Conservation (phyloP, 345 rosid genomes). For the Eucalyptus polyanthemos region DNA sequence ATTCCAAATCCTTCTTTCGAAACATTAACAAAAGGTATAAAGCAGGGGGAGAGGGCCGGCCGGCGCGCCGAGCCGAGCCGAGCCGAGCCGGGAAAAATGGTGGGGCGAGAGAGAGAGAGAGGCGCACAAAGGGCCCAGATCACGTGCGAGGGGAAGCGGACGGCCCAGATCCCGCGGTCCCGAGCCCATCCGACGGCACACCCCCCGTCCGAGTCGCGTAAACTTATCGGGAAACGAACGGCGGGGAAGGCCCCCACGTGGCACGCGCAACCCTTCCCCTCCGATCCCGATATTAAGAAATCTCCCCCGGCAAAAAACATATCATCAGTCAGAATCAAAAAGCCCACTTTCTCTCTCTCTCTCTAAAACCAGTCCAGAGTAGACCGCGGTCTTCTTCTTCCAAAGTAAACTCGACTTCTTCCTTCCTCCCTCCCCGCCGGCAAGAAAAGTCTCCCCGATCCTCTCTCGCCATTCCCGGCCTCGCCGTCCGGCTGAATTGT, state of each 20-base stretch:
- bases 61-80: neutral
- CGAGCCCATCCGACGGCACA: neutral
- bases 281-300: neutral
- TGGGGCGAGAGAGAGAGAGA: neutral
- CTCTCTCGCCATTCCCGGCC: neutral
- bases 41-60: neutral
- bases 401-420: neutral
- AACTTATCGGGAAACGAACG: constrained; percentile 18
- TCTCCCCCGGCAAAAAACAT: neutral
- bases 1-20: neutral
- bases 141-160: neutral
- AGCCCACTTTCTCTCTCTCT: neutral
- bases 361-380: neutral
- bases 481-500: neutral
- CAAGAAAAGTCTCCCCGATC: neutral
- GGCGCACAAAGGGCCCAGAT: neutral
- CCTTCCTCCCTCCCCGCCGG: neutral
- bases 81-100: neutral
- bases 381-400: neutral
- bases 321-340: neutral
- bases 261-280: neutral
- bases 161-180: neutral
- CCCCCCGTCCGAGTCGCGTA: neutral
- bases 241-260: neutral
- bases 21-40: neutral